These are phyloP conservation scores for Phytophthora syringae DNA, from an alignment of 352 stramenopile genomes.

Conservation along the genomic window DNA sequence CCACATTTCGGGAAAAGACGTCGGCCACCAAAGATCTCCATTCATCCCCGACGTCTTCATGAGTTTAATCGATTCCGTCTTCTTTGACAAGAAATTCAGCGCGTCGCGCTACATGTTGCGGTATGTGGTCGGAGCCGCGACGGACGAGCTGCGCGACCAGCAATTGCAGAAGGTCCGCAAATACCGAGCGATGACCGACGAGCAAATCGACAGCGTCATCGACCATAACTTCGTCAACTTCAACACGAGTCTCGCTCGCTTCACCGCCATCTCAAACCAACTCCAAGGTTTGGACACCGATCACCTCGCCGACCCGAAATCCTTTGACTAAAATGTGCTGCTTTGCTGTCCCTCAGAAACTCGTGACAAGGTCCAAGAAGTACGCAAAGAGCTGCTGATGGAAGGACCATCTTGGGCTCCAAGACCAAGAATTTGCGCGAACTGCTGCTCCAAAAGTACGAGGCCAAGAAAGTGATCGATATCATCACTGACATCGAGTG, in stretches of 20 bases:
- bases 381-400: constrained; percentile 74
- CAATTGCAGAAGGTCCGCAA: constrained; percentile 68
- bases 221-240: constrained; percentile 88
- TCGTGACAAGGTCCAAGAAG: constrained; percentile 70
- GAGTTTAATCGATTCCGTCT: constrained; percentile 73
- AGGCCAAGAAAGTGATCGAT: constrained; percentile 84
- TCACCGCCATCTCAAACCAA: constrained; percentile 80
- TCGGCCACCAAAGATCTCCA: constrained; percentile 13
- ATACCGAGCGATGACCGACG: constrained; percentile 70
- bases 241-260: constrained; percentile 84
- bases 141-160: constrained; percentile 73
- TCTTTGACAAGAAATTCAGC: constrained; percentile 90
- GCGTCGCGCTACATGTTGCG: constrained; percentile 81
- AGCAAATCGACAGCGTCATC: constrained; percentile 83
- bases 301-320: background rate
- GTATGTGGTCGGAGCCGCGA: constrained; percentile 71
- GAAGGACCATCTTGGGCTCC: constrained; percentile 81
- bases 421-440: constrained; percentile 88
- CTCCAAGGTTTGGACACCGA: constrained; percentile 77
- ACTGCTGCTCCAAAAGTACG: constrained; percentile 82
- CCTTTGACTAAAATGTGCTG: background rate
- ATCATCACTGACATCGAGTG: constrained; percentile 88
- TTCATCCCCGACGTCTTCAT: constrained; percentile 29
- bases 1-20: constrained; percentile 38
- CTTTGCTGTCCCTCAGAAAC: constrained; percentile 47